These are phyloP conservation scores for Paraglomus occultum DNA, from an alignment of 192 early-diverging fungal genomes.

Conservation along the genomic window DNA sequence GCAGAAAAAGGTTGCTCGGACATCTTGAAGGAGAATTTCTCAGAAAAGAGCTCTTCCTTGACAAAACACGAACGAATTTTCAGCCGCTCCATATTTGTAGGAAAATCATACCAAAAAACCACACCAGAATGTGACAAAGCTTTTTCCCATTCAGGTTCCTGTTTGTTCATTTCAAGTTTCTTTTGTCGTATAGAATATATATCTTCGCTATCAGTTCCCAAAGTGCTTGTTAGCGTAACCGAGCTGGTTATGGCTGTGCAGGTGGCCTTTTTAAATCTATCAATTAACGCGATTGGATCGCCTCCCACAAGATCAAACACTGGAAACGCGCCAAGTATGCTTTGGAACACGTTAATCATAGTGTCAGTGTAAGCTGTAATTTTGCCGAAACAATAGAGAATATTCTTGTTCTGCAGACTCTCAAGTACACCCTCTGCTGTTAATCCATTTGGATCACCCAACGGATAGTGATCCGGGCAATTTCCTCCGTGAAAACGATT, in stretches of 20 bases:
- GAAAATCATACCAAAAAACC: not conserved
- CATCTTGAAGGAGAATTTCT: conserved; percentile 5
- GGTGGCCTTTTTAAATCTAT: conserved; percentile 1
- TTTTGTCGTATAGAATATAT: not conserved
- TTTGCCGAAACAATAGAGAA: conserved; percentile 32
- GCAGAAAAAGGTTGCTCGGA: conserved; percentile 12
- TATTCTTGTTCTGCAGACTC: conserved; percentile 7
- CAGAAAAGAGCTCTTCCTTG: conserved; percentile 1
- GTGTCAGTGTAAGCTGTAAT: conserved; percentile 16
- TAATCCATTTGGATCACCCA: conserved; percentile 27
- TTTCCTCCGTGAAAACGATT: not conserved
- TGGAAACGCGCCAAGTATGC: conserved; percentile 22
- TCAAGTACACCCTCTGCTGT: conserved; percentile 20
- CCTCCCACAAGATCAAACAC: conserved; percentile 29
- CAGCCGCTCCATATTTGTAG: too few species aligned
- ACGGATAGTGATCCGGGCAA: conserved; percentile 29
- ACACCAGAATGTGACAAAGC: not conserved
- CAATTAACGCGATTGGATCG: conserved; percentile 7
- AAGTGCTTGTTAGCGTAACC: conserved; percentile 10
- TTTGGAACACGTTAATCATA: conserved; percentile 21
- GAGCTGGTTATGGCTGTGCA: conserved; percentile 1
- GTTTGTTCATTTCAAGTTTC: not conserved
- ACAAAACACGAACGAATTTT: too few species aligned
- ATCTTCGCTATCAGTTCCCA: not conserved
- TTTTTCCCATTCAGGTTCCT: not conserved